Evolutionary conservation across 192 early-diverging fungal genomes (phyloP), one percentile per base, ranked within the genome.

Genomic region (Pilaira anomala): DNA sequence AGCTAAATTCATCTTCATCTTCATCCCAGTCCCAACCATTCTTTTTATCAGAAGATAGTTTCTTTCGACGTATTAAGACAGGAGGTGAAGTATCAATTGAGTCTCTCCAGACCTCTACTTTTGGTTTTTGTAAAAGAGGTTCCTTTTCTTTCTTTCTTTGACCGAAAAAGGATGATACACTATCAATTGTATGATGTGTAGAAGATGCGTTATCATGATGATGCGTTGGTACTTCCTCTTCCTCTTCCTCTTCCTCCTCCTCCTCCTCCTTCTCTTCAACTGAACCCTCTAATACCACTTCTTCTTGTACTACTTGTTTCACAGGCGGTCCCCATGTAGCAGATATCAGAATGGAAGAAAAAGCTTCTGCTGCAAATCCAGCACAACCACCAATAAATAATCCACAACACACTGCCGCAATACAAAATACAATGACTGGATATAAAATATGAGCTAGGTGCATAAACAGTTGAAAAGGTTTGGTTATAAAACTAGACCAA

Each of bases 351-450:
- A 63, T 13, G 0, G 71, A 67, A n/a, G 65, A 63, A 6, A 62
- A 51, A 0, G 65, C 71, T 60, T 73, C 71, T 2, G 62, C 55
- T 19, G 65, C 65, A 39, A 73, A 67, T 3, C 71, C 71, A 3
- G 60, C 65, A 67, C 45, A 73, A 0, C 71, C 71, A 45, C 71
- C 71, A 42, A 73, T 73, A 14, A 66, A n/a, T 3, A 67, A 18
- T 0, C 71, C 71, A 53, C 65, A 73, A 21, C 21, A 26, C 12
- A 56, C 45, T 1, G 71, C 71, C 19, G 55, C 65, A 25, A 60
- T 25, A 60, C 71, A 73, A 52, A 63, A 73, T 16, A 67, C 19
- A n/a, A 52, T 46, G 25, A 73, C 65, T 4, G 71, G 71, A 22
- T 66, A 68, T 3, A 68, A 28, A 2, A 73, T 45, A 49, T 72